These are phyloP conservation scores for Astrephomene gubernaculifera DNA, from an alignment of 139 green algal genomes.

Conservation along the genomic window DNA sequence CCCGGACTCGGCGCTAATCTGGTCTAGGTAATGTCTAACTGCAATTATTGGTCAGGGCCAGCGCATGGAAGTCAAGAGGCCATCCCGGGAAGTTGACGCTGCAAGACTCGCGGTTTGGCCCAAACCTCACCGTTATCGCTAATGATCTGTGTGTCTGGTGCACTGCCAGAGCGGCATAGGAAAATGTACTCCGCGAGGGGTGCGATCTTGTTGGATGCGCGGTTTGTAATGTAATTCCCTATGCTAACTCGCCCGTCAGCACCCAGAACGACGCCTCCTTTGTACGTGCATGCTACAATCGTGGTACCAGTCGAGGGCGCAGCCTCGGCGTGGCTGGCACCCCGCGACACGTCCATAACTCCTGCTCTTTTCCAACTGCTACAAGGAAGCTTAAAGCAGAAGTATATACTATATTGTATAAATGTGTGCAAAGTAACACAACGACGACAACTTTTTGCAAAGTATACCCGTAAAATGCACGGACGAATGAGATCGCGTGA, in stretches of 20 bases:
- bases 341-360: slow-evolving; percentile 21
- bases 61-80: too few species aligned
- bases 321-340: slow-evolving; percentile 16
- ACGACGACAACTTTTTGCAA: too few species aligned
- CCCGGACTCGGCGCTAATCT: slow-evolving; percentile 50
- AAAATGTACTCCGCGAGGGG: slow-evolving; percentile 86
- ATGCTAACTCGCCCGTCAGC: slow-evolving; percentile 90
- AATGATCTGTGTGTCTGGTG: slow-evolving; percentile 91
- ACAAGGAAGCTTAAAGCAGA: background rate
- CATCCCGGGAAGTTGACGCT: too few species aligned
- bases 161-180: slow-evolving; percentile 86
- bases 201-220: slow-evolving; percentile 96
- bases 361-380: background rate
- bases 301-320: slow-evolving; percentile 81
- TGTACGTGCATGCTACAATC: slow-evolving; percentile 91
- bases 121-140: slow-evolving; percentile 85
- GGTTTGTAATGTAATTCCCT: slow-evolving; percentile 94
- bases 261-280: slow-evolving; percentile 94
- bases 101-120: background rate
- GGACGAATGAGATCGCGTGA: too few species aligned
- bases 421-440: too few species aligned
- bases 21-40: slow-evolving; percentile 54
- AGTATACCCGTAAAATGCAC: too few species aligned
- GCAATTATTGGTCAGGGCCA: background rate
- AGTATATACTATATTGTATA: too few species aligned